Conservation (phyloP, 257 asterid species). For the Pogostemon cablin region DNA sequence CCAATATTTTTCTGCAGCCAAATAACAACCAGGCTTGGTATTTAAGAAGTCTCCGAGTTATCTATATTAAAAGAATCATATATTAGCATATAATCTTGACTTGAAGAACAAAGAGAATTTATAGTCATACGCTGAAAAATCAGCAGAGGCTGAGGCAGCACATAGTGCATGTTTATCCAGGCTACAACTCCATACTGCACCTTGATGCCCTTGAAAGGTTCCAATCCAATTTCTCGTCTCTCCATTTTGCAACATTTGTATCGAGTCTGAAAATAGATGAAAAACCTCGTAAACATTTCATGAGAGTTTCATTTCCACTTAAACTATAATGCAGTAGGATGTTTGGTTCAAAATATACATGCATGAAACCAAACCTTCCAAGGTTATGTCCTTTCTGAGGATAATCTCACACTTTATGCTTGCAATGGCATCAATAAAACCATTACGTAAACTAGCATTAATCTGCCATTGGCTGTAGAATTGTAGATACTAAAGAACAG, state of each 20-base stretch:
- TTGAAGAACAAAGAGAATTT: slow-evolving; percentile 12
- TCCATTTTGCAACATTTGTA: slow-evolving; percentile 95
- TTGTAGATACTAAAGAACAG: no score
- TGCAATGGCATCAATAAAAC: no score
- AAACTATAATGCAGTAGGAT: background rate
- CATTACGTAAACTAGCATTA: no score
- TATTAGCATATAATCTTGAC: background rate
- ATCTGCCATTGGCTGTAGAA: no score
- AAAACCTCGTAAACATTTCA: slow-evolving; percentile 17
- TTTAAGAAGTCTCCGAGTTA: slow-evolving; percentile 2
- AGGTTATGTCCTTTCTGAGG: no score
- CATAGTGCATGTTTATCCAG: slow-evolving; percentile 87
- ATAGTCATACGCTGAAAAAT: slow-evolving; percentile 86
- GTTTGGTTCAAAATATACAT: background rate
- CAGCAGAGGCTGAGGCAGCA: slow-evolving; percentile 97
- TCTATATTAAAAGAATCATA: background rate
- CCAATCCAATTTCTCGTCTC: slow-evolving; percentile 99
- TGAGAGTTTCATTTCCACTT: background rate
- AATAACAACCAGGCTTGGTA: slow-evolving; percentile 25
- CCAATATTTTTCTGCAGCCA: slow-evolving; percentile 31
- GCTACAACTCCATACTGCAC: slow-evolving; percentile 98
- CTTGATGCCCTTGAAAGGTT: slow-evolving; percentile 96
- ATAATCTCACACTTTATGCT: no score
- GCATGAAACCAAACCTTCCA: no score
- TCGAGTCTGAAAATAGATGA: slow-evolving; percentile 61